Conservation (phyloP, 805 yeast species). For the Starmerella stigmatis region DNA sequence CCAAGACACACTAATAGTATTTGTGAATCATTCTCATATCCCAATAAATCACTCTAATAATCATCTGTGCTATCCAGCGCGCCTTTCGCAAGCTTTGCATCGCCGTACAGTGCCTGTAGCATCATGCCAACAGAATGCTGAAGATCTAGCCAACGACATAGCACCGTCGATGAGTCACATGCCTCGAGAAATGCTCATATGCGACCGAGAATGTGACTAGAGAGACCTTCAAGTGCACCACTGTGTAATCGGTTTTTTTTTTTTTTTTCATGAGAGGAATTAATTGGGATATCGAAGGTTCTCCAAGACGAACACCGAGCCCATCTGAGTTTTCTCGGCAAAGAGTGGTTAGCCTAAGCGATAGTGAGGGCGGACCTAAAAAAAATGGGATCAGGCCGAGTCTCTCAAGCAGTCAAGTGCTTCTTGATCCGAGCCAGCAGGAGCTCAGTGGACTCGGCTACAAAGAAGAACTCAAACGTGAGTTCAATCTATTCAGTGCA, state of each 20-base stretch:
- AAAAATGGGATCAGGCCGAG: background rate
- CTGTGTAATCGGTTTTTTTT: background rate
- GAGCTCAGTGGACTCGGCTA: slow-evolving; percentile 41
- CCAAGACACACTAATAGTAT: too few relatives aligned
- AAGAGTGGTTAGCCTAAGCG: background rate
- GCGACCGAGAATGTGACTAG: background rate
- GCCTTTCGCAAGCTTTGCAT: too few relatives aligned
- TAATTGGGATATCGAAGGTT: background rate
- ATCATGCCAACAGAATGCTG: too few relatives aligned
- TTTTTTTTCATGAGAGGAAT: background rate
- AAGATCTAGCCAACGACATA: too few relatives aligned
- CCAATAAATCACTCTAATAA: too few relatives aligned
- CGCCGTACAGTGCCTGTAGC: too few relatives aligned
- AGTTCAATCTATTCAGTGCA: slow-evolving; percentile 49
- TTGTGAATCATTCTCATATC: too few relatives aligned
- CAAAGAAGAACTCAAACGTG: slow-evolving; percentile 50
- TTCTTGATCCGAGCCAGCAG: background rate
- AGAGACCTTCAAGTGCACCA: too few relatives aligned
- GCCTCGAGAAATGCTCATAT: too few relatives aligned
- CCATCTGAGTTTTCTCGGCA: too few relatives aligned
- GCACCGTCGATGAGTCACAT: too few relatives aligned
- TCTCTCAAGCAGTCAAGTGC: background rate
- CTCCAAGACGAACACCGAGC: background rate
- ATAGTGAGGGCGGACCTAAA: background rate
- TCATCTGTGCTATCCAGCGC: too few relatives aligned